Evolutionary conservation across 257 asterid species (phyloP), one percentile per base, ranked within the genome.

Genomic region (Solanum appendiculatum): DNA sequence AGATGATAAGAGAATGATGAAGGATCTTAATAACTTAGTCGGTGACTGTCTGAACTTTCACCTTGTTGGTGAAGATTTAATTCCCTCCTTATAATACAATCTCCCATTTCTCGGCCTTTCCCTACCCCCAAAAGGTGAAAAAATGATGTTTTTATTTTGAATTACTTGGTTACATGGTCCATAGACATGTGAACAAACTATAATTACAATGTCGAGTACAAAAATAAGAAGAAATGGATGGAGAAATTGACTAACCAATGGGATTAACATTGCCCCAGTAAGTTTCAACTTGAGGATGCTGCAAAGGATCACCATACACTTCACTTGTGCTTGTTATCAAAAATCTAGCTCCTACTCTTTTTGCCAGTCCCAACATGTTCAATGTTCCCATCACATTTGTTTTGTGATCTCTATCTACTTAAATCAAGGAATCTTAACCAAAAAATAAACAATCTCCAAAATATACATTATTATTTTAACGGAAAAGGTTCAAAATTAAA

Each of bases 181-280:
- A 78, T 44, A 25, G 25, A 16, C 64, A 78, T 16, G 14, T 44
- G 13, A 68, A 40, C 12, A 39, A 70, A 29, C 18, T 84, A 40
- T 84, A 84, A 60, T n/a, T n/a, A 23, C 1, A 4, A 63, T 58
- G 1, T 10, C 1, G 39, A 36, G 5, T 13, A 9, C 4, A 27
- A 56, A 34, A 74, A 34, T 36, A 20, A 36, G 2, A 10, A 10
- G 39, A 36, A 36, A 10, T 73, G 82, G 54, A 74, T 3, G 12
- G 27, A 85, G 56, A 33, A 68, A 46, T 31, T 37, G 84, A 86
- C 94, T 89, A 25, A 95, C 99, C 98, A 77, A 96, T 96, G 46
- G 99, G 98, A 85, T 96, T 95, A 58, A 96, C 98, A 25, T 96
- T 96, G 89, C 97, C 99, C 99, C 99, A 96, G 37, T 95, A 94